phyloP scores from a whole-genome alignment of 306 rosid genomes.

The Lagenaria siceraria region DNA sequence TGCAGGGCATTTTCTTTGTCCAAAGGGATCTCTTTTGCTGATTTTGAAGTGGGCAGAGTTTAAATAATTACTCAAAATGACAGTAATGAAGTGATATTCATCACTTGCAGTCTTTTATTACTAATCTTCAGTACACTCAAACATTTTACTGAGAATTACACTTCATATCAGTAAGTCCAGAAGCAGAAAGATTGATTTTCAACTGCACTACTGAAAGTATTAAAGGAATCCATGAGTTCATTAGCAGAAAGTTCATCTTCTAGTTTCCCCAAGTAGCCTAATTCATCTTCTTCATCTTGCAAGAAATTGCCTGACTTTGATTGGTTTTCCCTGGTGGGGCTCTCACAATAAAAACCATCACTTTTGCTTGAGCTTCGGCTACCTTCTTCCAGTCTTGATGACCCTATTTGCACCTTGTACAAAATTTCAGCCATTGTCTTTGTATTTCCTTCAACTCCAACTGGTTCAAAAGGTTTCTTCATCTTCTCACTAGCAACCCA shows the following conservation, averaged over 20 bases:
- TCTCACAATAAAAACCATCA: slow-evolving; percentile 58
- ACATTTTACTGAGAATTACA: not conserved
- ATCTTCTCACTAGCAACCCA: slow-evolving; percentile 31
- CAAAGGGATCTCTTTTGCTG: not conserved
- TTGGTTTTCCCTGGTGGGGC: slow-evolving; percentile 45
- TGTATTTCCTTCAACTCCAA: slow-evolving; percentile 18
- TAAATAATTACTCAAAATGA: not conserved
- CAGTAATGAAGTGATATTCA: not conserved
- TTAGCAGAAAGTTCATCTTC: slow-evolving; percentile 38
- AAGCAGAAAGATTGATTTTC: slow-evolving; percentile 57
- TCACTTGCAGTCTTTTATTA: not conserved
- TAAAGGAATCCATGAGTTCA: slow-evolving; percentile 32
- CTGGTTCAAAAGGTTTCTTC: slow-evolving; percentile 18
- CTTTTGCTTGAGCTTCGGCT: slow-evolving; percentile 59
- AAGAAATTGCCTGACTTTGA: slow-evolving; percentile 41
- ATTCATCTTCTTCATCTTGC: slow-evolving; percentile 57
- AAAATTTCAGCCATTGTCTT: slow-evolving; percentile 23
- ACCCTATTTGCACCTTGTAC: slow-evolving; percentile 4
- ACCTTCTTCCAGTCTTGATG: slow-evolving; percentile 66
- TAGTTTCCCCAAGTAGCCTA: slow-evolving; percentile 31
- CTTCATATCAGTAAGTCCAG: slow-evolving; percentile 31
- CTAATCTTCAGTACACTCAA: not conserved
- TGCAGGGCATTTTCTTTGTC: not conserved
- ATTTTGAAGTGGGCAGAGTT: not conserved
- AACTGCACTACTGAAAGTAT: slow-evolving; percentile 24